Base-by-base conservation (phyloP, 1,139 yeast species). In the Yamadazyma dendronema region DNA sequence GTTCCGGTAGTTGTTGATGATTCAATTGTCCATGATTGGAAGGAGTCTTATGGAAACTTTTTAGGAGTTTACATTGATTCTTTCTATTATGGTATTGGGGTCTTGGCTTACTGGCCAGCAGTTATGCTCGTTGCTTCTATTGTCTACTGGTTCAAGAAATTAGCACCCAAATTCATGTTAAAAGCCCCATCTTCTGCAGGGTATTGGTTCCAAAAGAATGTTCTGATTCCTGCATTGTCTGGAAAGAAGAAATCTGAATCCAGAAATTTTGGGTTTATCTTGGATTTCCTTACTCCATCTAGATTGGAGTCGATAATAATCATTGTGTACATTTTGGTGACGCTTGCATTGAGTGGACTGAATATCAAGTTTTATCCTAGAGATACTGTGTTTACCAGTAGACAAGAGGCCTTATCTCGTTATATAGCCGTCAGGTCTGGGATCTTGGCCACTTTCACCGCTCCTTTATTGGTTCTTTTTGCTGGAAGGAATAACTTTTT, bases 61-160 rank as follows among this genome's bases (percentile, higher is more conserved):
- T 50, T 62, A 28, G 68, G 67, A 4, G 65, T 65, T 41, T 67
- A 61, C 42, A 55, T 60, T 36, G 53, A 59, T 35, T 66, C 80
- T 3, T 59, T 72, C 37, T 73, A 58, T 43, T 66, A 72, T 46
- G 83, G 84, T 9, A 55, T 67, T 17, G 80, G 70, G 3, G 38
- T 67, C 17, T 46, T 77, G 22, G 77, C 74, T 0, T 77, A 65
- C 48, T 77, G 82, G 80, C 67, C 61, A 1, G 37, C 68, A 3
- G 58, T 79, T 8, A 49, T 77, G 42, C 21, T 77, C 1, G 22
- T 68, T 21, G 70, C 72, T 3, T 62, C 65, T 2, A 30, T 71
- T 13, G 50, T 60, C 35, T 74, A 78, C 49, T 70, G 78, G 76
- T 46, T 60, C 15, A 56, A 50, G 34, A 21, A 49, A 3, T 41